Evolutionary conservation across 345 rosid species (phyloP).

Genomic region (Hibiscus tridactylites): DNA sequence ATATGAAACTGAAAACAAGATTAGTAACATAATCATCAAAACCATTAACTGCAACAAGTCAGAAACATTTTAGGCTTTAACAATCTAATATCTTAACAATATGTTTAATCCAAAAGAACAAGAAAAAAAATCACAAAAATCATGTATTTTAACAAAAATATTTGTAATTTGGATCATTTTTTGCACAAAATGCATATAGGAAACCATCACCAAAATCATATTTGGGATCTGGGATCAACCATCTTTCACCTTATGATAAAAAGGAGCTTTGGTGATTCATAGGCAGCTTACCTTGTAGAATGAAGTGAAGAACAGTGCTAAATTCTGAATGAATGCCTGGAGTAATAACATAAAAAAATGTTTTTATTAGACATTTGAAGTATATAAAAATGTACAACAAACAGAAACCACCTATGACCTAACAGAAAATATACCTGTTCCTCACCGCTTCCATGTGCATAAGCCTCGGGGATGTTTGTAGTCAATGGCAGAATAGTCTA

Average conservation of each 20-base stretch:
- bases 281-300: constrained; percentile 64
- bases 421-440: constrained; percentile 55
- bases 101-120: too few relatives aligned
- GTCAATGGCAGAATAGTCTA: constrained; percentile 72
- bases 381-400: not conserved
- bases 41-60: not conserved
- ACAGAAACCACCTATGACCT: not conserved
- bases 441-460: constrained; percentile 72
- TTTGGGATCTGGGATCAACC: not conserved
- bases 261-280: not conserved
- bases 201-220: too few relatives aligned
- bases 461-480: constrained; percentile 88
- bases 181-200: too few relatives aligned
- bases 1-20: constrained; percentile 59
- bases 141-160: not conserved
- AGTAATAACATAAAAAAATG: constrained; percentile 10
- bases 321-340: constrained; percentile 97
- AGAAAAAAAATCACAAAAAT: not conserved
- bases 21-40: constrained; percentile 6
- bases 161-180: not conserved
- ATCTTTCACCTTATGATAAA: not conserved
- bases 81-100: too few relatives aligned
- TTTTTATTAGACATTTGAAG: not conserved
- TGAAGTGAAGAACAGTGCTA: constrained; percentile 94
- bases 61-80: not conserved